Evolutionary conservation across 495 filamentous ascomycete species (phyloP), one percentile per base, ranked within the genome.

Genomic region (Aspergillus avenaceus): DNA sequence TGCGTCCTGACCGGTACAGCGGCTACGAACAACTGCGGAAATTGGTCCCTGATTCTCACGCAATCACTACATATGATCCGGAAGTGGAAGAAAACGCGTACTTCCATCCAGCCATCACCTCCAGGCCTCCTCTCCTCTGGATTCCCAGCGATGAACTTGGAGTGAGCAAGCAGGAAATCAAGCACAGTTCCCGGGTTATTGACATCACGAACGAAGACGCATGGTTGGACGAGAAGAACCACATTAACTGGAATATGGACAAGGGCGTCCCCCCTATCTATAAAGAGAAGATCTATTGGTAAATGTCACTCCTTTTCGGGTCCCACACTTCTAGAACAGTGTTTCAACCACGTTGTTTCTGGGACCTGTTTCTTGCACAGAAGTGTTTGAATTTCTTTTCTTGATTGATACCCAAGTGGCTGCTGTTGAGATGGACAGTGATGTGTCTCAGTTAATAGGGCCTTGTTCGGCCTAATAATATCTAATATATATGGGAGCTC

Each of bases 131-230:
- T 19, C 66, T 91, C 31, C 74, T 97, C 23, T 96, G 91, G 91
- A 84, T 97, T 49, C 88, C 90, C 5, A 75, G 77, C 41, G 91
- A 97, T 59, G 66, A 76, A 1, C 72, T 84, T 49, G 91, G 91
- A 41, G 76, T 96, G 32, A 87, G 82, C 34, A 76, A 75, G 64
- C 84, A 91, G 68, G 91, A 96, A 73, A 72, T 91, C 40, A 71
- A 71, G 14, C 85, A 91, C 59, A 87, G 84, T 13, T 70, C 73
- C 55, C 79, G 77, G 51, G 84, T 87, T 32, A 86, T 96, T 41
- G 77, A 81, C 4, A 91, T 90, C 54, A 90, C 86, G 0, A 90
- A 97, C 66, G 86, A 95, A 60, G 88, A 86, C 19, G 87, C 90
- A 28, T 82, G 75, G 53, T 70, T 97, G 41, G 84, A 90, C 60